A percentile compares a stretch with the other conserved stretches of the same genome.
phyloP scores from a whole-genome alignment of 192 early-diverging fungal genomes.

The Paraglomus occultum region DNA sequence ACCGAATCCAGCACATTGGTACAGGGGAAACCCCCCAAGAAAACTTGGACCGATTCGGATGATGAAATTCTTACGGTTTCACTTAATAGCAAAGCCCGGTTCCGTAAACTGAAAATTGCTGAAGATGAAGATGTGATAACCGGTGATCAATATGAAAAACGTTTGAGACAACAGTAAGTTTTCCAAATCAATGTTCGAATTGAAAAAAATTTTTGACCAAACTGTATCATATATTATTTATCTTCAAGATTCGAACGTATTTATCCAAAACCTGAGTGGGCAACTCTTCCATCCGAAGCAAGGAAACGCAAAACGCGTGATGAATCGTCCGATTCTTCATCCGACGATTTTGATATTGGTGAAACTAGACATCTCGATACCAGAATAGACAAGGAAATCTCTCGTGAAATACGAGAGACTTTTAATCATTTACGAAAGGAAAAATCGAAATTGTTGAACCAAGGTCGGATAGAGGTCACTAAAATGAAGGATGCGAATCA shows the following conservation, averaged over 20 bases:
- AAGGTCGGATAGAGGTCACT: slow-evolving; percentile 59
- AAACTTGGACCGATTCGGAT: slow-evolving; percentile 83
- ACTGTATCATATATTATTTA: not conserved
- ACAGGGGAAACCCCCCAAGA: not conserved
- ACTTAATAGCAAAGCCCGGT: slow-evolving; percentile 58
- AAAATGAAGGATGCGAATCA: slow-evolving; percentile 80
- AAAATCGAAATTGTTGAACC: slow-evolving; percentile 38
- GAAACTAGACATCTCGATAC: slow-evolving; percentile 40
- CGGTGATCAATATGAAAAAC: slow-evolving; percentile 78
- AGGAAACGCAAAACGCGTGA: slow-evolving; percentile 36
- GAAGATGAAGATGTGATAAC: slow-evolving; percentile 74
- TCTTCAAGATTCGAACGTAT: slow-evolving; percentile 68
- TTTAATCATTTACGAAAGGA: not conserved
- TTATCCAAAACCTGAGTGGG: slow-evolving; percentile 86
- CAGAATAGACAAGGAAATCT: slow-evolving; percentile 29
- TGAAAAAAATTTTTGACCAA: slow-evolving; percentile 2
- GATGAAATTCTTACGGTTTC: slow-evolving; percentile 71
- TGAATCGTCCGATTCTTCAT: not conserved
- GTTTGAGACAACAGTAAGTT: slow-evolving; percentile 80
- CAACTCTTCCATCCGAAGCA: slow-evolving; percentile 53
- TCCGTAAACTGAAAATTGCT: slow-evolving; percentile 74
- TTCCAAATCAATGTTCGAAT: slow-evolving; percentile 3
- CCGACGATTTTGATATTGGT: slow-evolving; percentile 11
- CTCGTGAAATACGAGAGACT: slow-evolving; percentile 33
- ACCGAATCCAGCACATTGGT: too few relatives aligned